Percentiles rank a stretch among this genome's conserved stretches.
Conservation (phyloP, 2,329 filamentous ascomycete species). For the Xenoacremonium recifei region DNA sequence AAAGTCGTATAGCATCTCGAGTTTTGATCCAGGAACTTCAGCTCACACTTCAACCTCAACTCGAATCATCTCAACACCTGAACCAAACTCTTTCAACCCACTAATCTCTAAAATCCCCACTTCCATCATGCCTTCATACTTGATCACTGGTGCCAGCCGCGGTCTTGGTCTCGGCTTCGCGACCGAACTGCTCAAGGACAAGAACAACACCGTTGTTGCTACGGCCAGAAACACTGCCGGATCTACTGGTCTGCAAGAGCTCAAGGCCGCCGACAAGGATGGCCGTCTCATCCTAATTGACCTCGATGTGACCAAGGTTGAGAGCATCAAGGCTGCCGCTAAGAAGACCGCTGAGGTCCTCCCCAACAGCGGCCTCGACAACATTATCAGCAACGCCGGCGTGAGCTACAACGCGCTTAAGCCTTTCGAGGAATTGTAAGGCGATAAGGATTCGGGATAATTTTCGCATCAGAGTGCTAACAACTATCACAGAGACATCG, state of each 20-base stretch:
- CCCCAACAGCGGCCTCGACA: conserved; percentile 17
- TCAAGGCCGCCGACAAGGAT: conserved; percentile 5
- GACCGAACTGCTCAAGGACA: conserved; percentile 21
- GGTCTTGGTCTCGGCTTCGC: conserved; percentile 22
- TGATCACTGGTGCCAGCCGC: conserved; percentile 20
- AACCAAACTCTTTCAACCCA: too few species aligned
- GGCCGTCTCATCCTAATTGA: conserved; percentile 5
- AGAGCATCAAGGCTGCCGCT: conserved; percentile 13
- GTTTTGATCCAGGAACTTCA: too few species aligned
- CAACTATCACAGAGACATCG: neutral
- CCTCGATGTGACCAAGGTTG: conserved; percentile 5
- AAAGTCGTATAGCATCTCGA: too few species aligned
- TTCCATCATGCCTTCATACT: conserved; percentile 14
- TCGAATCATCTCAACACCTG: too few species aligned
- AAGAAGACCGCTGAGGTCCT: conserved; percentile 10
- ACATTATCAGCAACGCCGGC: conserved; percentile 22
- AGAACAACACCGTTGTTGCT: conserved; percentile 17
- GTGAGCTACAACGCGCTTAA: conserved; percentile 4
- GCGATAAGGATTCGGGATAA: neutral
- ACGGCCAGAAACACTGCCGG: conserved; percentile 15
- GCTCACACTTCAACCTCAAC: too few species aligned
- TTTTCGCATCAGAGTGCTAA: too few species aligned
- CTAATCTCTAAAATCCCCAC: too few species aligned
- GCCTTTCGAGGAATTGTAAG: conserved; percentile 18
- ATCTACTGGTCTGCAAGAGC: conserved; percentile 11